These are phyloP conservation scores for Irpex sp. DNA, from an alignment of 1,284 basidiomycete genomes.

Conservation along the genomic window DNA sequence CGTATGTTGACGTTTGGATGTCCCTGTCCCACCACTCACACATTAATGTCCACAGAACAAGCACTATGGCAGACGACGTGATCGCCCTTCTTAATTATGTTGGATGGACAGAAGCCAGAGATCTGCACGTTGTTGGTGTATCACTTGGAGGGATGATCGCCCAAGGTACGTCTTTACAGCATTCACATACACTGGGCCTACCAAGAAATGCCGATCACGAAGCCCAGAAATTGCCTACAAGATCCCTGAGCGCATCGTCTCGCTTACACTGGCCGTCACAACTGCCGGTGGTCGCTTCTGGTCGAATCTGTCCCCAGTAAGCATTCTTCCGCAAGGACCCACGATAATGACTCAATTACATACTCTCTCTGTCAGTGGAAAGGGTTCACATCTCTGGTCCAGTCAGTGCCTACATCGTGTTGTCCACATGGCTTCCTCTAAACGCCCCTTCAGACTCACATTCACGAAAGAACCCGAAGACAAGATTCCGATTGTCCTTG, in stretches of 20 bases:
- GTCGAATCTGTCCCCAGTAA: slow-evolving; percentile 51
- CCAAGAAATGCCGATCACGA: background rate
- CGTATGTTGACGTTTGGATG: slow-evolving; percentile 22
- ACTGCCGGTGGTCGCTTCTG: slow-evolving; percentile 58
- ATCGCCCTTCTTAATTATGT: slow-evolving; percentile 68
- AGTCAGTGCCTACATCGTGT: background rate
- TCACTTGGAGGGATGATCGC: slow-evolving; percentile 89
- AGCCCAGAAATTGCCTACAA: slow-evolving; percentile 56
- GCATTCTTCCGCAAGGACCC: no score
- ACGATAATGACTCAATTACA: no score
- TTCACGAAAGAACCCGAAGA: slow-evolving; percentile 46
- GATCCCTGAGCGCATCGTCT: slow-evolving; percentile 65
- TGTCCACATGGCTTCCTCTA: background rate
- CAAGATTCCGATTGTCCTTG: slow-evolving; percentile 52
- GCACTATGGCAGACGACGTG: slow-evolving; percentile 76
- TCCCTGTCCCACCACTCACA: background rate
- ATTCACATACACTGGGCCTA: background rate
- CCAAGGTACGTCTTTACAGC: slow-evolving; percentile 42
- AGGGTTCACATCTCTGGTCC: background rate
- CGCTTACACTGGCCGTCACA: slow-evolving; percentile 69
- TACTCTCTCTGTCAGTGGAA: background rate
- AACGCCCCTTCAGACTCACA: slow-evolving; percentile 27
- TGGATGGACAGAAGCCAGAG: slow-evolving; percentile 45
- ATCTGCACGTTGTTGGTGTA: slow-evolving; percentile 72
- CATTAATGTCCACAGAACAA: slow-evolving; percentile 44